Base-by-base conservation (phyloP, 139 green algal genomes). In the Limnomonas spitsbergensis region DNA sequence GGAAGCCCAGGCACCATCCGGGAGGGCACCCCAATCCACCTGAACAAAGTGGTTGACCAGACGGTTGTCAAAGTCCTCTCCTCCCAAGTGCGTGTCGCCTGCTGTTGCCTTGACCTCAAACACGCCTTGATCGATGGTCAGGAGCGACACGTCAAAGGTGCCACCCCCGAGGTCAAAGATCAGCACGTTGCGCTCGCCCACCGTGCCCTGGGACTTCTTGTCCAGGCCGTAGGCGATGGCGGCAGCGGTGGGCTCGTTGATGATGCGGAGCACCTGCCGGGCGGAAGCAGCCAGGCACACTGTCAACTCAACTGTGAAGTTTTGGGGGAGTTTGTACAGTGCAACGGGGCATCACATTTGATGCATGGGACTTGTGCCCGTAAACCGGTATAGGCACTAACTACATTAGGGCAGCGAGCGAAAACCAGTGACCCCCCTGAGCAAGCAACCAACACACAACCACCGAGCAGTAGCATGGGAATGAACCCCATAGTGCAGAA, bases 211-310 rank as follows among this genome's bases (percentile, higher is more conserved):
- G 80, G 80, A 61, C 85, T 93, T 93, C 90, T 94, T 94, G 88
- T 95, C 91, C 52, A 95, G 83, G 40, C 92, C 92, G 47, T 91
- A 91, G 2, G 96, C 96, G 40, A 99, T 93, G 34, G 96, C 97
- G 4, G 96, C 96, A 35, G 96, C 96, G 0, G 96, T 99, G 40
- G 96, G 96, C 91, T 99, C 96, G 80, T 99, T 99, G 87, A 99
- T 98, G 88, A 99, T 99, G 53, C 96, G 95, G 75, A 98, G 86
- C 78, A 98, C 96, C 47, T 61, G 47, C n/a, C n/a, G n/a, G n/a
- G n/a, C n/a, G n/a, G n/a, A n/a, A n/a, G n/a, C 81, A n/a, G 47
- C 47, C 9, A 56, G 9, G 47, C n/a, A n/a, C n/a, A n/a, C n/a
- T n/a, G n/a, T n/a, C n/a, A n/a, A n/a, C n/a, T n/a, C n/a, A n/a